phyloP scores from a whole-genome alignment of 495 filamentous ascomycete genomes.

The Mycothermus thermophilus region DNA sequence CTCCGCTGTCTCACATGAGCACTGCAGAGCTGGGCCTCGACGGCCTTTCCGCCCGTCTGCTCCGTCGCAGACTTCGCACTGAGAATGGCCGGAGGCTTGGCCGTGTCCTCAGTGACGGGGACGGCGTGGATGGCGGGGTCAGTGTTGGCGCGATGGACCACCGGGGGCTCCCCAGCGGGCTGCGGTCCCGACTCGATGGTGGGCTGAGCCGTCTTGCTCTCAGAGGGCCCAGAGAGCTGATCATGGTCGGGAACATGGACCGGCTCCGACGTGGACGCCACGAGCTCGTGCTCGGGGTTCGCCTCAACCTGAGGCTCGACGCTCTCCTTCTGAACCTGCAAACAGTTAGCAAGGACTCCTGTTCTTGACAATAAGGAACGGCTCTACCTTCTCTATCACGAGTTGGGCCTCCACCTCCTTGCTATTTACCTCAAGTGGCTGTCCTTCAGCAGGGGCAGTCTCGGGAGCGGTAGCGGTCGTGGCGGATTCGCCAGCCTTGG shows the following conservation, averaged over 20 bases:
- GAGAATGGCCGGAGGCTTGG: constrained; percentile 6
- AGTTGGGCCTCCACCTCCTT: constrained; percentile 8
- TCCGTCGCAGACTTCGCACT: constrained; percentile 8
- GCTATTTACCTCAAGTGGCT: not conserved
- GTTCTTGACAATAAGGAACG: constrained; percentile 2
- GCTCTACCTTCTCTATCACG: constrained; percentile 19
- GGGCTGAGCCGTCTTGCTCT: constrained; percentile 14
- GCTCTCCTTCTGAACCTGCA: constrained; percentile 4
- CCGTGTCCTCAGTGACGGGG: not conserved
- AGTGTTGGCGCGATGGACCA: constrained; percentile 1
- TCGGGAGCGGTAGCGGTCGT: not conserved
- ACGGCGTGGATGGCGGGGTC: constrained; percentile 7
- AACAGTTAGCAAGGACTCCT: constrained; percentile 10
- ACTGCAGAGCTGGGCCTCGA: constrained; percentile 6
- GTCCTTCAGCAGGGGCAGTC: not conserved
- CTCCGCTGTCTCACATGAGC: constrained; percentile 12
- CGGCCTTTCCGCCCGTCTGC: constrained; percentile 6
- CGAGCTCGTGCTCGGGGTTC: constrained; percentile 9
- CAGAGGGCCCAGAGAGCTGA: constrained; percentile 18
- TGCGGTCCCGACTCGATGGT: constrained; percentile 10
- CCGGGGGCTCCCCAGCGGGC: constrained; percentile 13
- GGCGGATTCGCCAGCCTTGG: not conserved
- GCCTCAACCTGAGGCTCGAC: constrained; percentile 3
- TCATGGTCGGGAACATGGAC: constrained; percentile 10
- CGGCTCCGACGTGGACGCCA: constrained; percentile 3